Percentiles rank a stretch among this genome's conserved stretches.
Evolutionary conservation across 2,329 filamentous ascomycete species (phyloP).

Genomic region (Penicillium sp.): DNA sequence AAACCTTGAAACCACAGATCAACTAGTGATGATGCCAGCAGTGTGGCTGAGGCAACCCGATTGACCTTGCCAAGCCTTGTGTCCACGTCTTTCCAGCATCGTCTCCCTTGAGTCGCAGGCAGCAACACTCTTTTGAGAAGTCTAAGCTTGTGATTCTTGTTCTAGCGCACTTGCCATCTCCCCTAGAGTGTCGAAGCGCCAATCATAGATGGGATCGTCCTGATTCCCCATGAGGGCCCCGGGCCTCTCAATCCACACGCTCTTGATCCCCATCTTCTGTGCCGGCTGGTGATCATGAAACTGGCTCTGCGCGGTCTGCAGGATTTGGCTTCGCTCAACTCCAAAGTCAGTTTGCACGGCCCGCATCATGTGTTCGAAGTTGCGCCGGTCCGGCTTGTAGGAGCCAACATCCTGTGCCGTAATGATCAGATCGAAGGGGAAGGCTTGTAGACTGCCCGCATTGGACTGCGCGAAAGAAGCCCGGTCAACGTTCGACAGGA

Average conservation of each 20-base stretch:
- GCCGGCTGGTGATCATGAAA: slow-evolving; percentile 67
- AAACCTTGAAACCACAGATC: background rate
- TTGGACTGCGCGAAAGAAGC: slow-evolving; percentile 51
- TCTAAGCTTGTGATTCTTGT: background rate
- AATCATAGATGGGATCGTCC: slow-evolving; percentile 48
- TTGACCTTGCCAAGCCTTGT: background rate
- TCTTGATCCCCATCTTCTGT: slow-evolving; percentile 58
- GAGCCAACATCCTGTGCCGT: slow-evolving; percentile 69
- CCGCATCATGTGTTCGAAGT: slow-evolving; percentile 65
- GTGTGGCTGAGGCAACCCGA: background rate
- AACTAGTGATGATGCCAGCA: background rate
- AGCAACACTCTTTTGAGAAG: background rate
- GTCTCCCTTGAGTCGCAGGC: background rate
- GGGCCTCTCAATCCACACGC: slow-evolving; percentile 60
- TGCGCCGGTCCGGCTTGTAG: slow-evolving; percentile 65
- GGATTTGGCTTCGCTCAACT: slow-evolving; percentile 55
- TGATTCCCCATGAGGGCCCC: slow-evolving; percentile 42
- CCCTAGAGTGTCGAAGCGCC: slow-evolving; percentile 58
- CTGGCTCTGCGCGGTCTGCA: slow-evolving; percentile 69
- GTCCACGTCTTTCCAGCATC: background rate
- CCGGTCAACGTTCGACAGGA: slow-evolving; percentile 58
- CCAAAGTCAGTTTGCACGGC: slow-evolving; percentile 56
- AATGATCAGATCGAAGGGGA: slow-evolving; percentile 62
- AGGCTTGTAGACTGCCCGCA: slow-evolving; percentile 49
- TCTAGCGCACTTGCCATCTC: slow-evolving; percentile 57